Evolutionary conservation across 306 rosid genomes (phyloP).

Genomic region (Oemleria cerasiformis): DNA sequence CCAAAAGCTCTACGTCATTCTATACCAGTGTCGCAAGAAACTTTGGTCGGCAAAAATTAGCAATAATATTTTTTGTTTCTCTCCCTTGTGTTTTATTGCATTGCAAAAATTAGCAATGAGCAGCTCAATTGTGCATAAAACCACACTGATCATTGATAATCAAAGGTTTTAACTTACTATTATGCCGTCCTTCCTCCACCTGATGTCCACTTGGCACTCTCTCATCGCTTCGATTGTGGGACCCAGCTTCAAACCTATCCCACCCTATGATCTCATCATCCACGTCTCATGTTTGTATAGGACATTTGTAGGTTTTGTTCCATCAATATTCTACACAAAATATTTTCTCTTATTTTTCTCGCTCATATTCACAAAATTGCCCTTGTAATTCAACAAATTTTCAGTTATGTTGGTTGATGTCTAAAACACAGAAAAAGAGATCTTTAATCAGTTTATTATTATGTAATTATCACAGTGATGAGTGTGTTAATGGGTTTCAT

Average conservation of each 20-base stretch:
- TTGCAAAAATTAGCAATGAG: conserved; percentile 13
- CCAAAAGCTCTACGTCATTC: conserved; percentile 48
- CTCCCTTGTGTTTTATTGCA: conserved; percentile 14
- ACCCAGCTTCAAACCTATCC: conserved; percentile 13
- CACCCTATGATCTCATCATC: conserved; percentile 22
- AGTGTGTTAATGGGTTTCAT: not conserved
- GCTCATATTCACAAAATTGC: conserved; percentile 5
- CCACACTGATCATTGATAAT: not conserved
- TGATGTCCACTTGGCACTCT: conserved; percentile 32
- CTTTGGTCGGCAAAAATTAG: conserved; percentile 49
- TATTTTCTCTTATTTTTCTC: not conserved
- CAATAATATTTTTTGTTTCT: not conserved
- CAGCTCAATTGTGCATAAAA: conserved; percentile 10
- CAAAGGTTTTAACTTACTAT: not conserved
- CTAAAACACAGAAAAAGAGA: not conserved
- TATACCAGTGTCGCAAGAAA: conserved; percentile 58
- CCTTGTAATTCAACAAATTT: not conserved
- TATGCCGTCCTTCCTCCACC: conserved; percentile 36
- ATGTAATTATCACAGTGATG: not conserved
- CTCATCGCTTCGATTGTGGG: not conserved
- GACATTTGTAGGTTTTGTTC: conserved; percentile 28
- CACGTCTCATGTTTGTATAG: conserved; percentile 21
- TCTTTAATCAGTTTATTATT: not conserved
- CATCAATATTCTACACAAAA: conserved; percentile 5
- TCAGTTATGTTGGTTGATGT: not conserved